Conservation (phyloP, 1,284 basidiomycete genomes). For the Melampsora larici-populina region DNA sequence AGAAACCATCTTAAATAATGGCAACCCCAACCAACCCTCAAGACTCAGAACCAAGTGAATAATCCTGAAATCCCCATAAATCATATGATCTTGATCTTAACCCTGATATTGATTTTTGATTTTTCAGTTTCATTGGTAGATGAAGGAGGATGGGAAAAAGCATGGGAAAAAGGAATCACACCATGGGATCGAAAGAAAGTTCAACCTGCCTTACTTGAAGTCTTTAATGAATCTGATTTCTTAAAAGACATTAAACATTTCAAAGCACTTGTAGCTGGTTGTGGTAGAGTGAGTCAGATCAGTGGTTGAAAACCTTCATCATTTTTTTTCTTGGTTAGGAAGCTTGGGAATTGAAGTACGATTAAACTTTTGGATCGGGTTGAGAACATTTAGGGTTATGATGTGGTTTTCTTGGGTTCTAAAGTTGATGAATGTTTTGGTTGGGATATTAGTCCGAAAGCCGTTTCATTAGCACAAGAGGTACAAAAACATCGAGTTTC, state of each 20-base stretch:
- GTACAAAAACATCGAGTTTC: neutral
- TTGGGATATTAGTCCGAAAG: neutral
- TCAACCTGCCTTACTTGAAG: neutral
- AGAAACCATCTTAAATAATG: too few species aligned
- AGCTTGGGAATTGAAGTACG: too few species aligned
- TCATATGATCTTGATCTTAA: too few species aligned
- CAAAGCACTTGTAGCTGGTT: neutral
- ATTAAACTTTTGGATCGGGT: neutral
- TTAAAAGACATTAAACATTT: neutral
- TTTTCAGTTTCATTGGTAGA: too few species aligned
- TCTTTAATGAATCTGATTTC: neutral
- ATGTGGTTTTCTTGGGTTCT: neutral
- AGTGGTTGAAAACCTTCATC: too few species aligned
- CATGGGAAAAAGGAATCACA: neutral
- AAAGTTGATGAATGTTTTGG: neutral
- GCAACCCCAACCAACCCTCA: too few species aligned
- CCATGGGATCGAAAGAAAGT: neutral
- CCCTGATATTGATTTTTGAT: too few species aligned
- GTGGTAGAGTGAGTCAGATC: conserved; percentile 1
- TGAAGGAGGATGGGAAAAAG: neutral
- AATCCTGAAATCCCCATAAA: too few species aligned
- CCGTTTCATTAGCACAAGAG: neutral
- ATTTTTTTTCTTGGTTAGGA: too few species aligned
- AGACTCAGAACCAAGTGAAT: too few species aligned
- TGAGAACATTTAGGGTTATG: neutral